Evolutionary conservation across 2,329 filamentous ascomycete species (phyloP).

Genomic region (Pestalotiopsis sp.): DNA sequence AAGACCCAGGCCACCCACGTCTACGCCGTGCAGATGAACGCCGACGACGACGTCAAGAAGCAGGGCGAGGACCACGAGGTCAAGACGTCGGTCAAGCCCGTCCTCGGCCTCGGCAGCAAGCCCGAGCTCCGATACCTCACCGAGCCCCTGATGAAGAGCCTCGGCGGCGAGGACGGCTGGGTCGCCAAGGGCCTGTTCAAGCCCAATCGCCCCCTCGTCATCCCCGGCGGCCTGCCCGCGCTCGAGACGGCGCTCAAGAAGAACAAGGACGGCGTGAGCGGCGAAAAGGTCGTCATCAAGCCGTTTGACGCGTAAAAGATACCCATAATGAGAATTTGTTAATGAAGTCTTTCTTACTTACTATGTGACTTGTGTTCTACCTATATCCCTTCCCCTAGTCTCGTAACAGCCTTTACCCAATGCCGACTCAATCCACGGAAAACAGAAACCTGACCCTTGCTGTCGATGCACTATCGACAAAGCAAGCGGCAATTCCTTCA

Average conservation of each 20-base stretch:
- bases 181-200: constrained; percentile 31
- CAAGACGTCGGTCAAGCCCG: background rate
- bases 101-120: constrained; percentile 25
- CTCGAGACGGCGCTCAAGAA: constrained; percentile 26
- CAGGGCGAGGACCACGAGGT: constrained; percentile 14
- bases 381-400: too few species aligned
- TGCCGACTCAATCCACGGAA: too few species aligned
- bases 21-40: constrained; percentile 16
- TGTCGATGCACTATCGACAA: too few species aligned
- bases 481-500: too few species aligned
- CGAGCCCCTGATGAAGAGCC: constrained; percentile 28
- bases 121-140: constrained; percentile 30
- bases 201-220: constrained; percentile 30
- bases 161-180: constrained; percentile 32
- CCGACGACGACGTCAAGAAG: constrained; percentile 19
- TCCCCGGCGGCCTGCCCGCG: constrained; percentile 29
- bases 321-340: background rate
- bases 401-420: too few species aligned
- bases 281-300: constrained; percentile 26
- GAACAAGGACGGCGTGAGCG: constrained; percentile 30
- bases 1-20: constrained; percentile 21
- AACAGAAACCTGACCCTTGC: too few species aligned
- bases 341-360: background rate
- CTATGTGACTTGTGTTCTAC: background rate
- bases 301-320: constrained; percentile 8